Conservation (phyloP, 176 grass and related monocot species). For the Zizania latifolia region DNA sequence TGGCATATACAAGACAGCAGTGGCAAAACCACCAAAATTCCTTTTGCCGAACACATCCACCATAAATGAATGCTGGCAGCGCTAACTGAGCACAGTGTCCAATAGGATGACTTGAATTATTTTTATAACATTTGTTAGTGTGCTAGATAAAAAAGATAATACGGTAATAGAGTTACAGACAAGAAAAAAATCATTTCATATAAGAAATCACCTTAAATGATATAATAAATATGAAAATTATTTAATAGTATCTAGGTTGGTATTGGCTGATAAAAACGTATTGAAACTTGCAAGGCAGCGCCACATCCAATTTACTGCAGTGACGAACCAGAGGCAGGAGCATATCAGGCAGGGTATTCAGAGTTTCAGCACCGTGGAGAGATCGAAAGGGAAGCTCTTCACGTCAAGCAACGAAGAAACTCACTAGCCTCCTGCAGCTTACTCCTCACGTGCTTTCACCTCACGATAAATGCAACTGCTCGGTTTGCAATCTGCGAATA, state of each 20-base stretch:
- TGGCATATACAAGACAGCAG: neutral
- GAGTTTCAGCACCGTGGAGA: neutral
- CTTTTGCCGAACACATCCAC: conserved; percentile 9
- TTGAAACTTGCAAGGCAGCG: conserved; percentile 18
- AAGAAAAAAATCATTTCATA: too few species aligned
- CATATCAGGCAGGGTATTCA: neutral
- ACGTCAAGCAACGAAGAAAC: conserved; percentile 3
- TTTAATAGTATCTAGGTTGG: too few species aligned
- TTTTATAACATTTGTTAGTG: too few species aligned
- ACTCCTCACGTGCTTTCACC: conserved; percentile 6
- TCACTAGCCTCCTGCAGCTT: neutral
- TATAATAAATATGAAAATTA: too few species aligned
- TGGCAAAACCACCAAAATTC: neutral
- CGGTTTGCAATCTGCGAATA: too few species aligned
- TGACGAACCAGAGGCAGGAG: neutral
- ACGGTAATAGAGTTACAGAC: too few species aligned
- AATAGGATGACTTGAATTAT: too few species aligned
- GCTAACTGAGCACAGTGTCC: too few species aligned
- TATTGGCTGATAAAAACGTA: too few species aligned
- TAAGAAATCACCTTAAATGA: too few species aligned
- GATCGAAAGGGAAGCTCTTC: neutral
- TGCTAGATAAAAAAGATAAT: too few species aligned
- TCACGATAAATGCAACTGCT: too few species aligned
- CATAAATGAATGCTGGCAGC: conserved; percentile 7
- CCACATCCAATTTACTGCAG: conserved; percentile 29